These are phyloP conservation scores for Jaminaea rosea DNA, from an alignment of 1,284 basidiomycete genomes.

Conservation along the genomic window DNA sequence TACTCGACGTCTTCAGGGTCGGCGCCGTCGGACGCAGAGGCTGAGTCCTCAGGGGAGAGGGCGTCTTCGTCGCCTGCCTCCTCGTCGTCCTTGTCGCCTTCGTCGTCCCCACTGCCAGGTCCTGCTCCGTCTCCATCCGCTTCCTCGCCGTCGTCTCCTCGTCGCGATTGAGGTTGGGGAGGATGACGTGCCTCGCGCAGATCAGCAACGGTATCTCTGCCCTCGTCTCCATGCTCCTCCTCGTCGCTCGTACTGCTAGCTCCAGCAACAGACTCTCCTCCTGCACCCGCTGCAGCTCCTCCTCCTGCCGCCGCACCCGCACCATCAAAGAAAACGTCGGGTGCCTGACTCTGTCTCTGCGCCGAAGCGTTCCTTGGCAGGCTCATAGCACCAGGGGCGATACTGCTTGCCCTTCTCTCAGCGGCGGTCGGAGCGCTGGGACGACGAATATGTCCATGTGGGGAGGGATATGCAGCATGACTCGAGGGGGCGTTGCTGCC, in stretches of 20 bases:
- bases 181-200: slow-evolving; percentile 7
- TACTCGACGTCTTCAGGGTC: slow-evolving; percentile 62
- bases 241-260: no score
- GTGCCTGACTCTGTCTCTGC: no score
- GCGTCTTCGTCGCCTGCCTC: slow-evolving; percentile 5
- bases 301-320: no score
- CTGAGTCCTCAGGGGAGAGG: slow-evolving; percentile 1
- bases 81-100: slow-evolving; percentile 13
- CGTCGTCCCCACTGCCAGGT: no score
- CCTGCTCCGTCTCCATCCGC: slow-evolving; percentile 9
- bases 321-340: slow-evolving; percentile 26
- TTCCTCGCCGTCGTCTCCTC: slow-evolving; percentile 9
- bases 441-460: no score
- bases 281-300: no score
- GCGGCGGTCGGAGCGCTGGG: no score
- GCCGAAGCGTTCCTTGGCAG: no score
- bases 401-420: no score
- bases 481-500: background rate
- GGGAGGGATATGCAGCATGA: no score
- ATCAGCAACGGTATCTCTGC: slow-evolving; percentile 28
- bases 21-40: slow-evolving; percentile 6
- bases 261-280: no score
- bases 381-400: no score
- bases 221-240: slow-evolving; percentile 25
- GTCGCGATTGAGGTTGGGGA: background rate